phyloP scores from a whole-genome alignment of 768 basidiomycete species.

The Dictyophora rubrovolvata region DNA sequence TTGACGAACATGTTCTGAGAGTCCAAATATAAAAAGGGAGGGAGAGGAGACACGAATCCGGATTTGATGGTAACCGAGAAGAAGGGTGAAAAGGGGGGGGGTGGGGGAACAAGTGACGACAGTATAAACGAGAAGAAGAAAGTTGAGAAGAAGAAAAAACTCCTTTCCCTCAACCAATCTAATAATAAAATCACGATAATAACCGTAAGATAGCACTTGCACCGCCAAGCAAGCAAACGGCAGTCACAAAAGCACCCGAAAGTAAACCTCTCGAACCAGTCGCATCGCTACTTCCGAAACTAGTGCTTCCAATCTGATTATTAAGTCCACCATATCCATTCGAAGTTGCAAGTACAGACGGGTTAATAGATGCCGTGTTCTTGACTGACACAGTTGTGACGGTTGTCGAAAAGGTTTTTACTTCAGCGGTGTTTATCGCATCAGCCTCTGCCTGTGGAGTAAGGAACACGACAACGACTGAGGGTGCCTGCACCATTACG shows the following conservation, averaged over 20 bases:
- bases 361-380: slow-evolving; percentile 49
- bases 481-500: slow-evolving; percentile 58
- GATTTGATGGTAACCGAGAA: too few relatives aligned
- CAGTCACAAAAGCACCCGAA: neutral
- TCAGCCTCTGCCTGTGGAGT: slow-evolving; percentile 30
- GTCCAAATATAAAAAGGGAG: neutral
- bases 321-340: slow-evolving; percentile 42
- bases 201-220: neutral
- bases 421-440: slow-evolving; percentile 18
- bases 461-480: slow-evolving; percentile 69
- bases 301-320: slow-evolving; percentile 10
- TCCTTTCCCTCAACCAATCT: too few relatives aligned
- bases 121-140: too few relatives aligned
- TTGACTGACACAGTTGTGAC: slow-evolving; percentile 39
- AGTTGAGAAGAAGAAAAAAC: too few relatives aligned
- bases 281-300: slow-evolving; percentile 8
- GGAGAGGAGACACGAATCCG: neutral
- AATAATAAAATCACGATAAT: neutral
- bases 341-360: slow-evolving; percentile 45
- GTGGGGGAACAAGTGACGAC: too few relatives aligned
- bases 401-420: slow-evolving; percentile 47
- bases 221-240: neutral
- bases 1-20: neutral
- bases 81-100: too few relatives aligned
- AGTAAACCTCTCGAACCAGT: neutral